Evolutionary conservation across 306 rosid species (phyloP).

Genomic region (Quercus ilex): DNA sequence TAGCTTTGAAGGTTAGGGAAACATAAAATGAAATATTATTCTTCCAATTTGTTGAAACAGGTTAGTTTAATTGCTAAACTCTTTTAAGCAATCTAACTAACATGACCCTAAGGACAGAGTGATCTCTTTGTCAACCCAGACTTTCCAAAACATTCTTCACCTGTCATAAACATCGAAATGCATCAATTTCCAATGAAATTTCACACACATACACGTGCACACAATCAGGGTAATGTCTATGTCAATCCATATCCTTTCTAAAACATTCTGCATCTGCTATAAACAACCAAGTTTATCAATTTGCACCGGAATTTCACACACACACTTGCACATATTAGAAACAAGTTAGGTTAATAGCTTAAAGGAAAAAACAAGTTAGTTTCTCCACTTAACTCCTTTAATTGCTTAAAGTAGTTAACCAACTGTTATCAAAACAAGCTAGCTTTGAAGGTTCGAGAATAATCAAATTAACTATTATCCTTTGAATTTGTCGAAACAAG

Average conservation of each 20-base stretch:
- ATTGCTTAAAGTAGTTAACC: background rate
- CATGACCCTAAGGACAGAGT: background rate
- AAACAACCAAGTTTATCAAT: too few species aligned
- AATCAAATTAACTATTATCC: background rate
- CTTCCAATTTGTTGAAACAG: slow-evolving; percentile 5
- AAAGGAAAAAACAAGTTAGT: too few species aligned
- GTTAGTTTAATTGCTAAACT: background rate
- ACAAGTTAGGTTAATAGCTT: too few species aligned
- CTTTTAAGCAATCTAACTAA: background rate
- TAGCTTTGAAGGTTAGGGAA: too few species aligned
- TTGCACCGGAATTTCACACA: background rate
- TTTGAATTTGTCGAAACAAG: background rate
- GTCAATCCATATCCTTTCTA: too few species aligned
- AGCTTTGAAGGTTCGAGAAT: too few species aligned
- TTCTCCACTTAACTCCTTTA: background rate
- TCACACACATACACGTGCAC: too few species aligned
- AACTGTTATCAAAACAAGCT: background rate
- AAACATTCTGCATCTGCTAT: too few species aligned
- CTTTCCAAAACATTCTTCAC: background rate
- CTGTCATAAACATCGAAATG: background rate
- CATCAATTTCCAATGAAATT: background rate
- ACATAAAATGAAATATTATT: background rate
- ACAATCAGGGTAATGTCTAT: slow-evolving; percentile 22
- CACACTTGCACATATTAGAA: too few species aligned
- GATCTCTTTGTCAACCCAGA: background rate